Evolutionary conservation across 2,329 filamentous ascomycete species (phyloP), one percentile per base, ranked within the genome.

Genomic region (Nigrograna mackinnonii): DNA sequence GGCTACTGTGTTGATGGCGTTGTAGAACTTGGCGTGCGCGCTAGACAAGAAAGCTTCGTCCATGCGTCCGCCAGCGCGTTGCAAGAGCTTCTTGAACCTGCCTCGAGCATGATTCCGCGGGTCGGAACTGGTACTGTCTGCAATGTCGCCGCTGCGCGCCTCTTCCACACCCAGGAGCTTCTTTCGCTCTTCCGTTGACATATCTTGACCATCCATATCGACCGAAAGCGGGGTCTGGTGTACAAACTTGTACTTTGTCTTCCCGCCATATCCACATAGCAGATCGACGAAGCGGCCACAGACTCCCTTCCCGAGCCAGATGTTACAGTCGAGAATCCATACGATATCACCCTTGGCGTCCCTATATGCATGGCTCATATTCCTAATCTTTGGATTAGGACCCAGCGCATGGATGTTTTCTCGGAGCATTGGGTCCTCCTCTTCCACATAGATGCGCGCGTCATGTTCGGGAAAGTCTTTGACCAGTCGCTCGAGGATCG

Each of bases 301-400:
- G 1, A 90, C 89, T 9, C 87, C 87, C 32, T 76, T 83, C 5
- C 83, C 83, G 24, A 96, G 79, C 94, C 95, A 99, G 38, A 99
- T 84, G 61, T 99, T 99, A 73, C 91, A 96, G 70, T 99, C 94
- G 16, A 95, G 80, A 37, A 96, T 85, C 94, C 94, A 99, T 17
- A 99, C 78, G 19, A 97, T 79, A 62, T 96, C 91, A 1, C 88
- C 86, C 50, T 86, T 59, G 2, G 91, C 89, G 62, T 97, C 91
- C 20, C 91, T 77, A 64, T 96, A 99, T 2, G 90, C 91, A 32
- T 90, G 82, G 65, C 91, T 96, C 77, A 97, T 89, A 66, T 99
- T 99, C 37, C 94, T 80, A 56, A 99, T 95, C 75, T 99, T 99
- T n/a, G 94, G 94, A 61, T 99, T 99, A 1, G 94, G 94, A 0